A percentile compares a stretch with the other conserved stretches of the same genome.
phyloP scores from a whole-genome alignment of 345 rosid species.

The sweet orange (Citrus sinensis) region DNA sequence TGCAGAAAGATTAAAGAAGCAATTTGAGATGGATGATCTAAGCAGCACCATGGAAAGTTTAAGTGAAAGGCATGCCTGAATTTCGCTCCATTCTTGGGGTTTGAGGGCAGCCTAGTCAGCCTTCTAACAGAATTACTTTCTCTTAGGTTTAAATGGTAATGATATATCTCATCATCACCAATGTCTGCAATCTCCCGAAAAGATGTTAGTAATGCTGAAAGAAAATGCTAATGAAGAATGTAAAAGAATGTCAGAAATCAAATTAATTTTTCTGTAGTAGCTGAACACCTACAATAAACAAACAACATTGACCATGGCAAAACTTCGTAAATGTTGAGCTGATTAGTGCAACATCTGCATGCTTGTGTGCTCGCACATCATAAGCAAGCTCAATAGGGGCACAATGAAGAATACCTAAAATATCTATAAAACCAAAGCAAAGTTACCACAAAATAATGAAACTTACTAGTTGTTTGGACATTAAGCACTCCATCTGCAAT shows the following conservation, averaged over 20 bases:
- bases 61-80: constrained; percentile 54
- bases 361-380: background rate
- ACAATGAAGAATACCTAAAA: background rate
- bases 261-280: background rate
- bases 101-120: constrained; percentile 64
- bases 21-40: constrained; percentile 1
- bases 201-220: background rate
- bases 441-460: background rate
- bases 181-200: constrained; percentile 39
- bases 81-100: constrained; percentile 59
- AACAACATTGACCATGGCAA: background rate
- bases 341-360: background rate
- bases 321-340: background rate
- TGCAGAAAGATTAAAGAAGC: constrained; percentile 13
- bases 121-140: constrained; percentile 35
- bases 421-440: background rate
- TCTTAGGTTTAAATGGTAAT: constrained; percentile 56
- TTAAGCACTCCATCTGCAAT: constrained; percentile 78
- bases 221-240: background rate
- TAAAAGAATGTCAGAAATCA: background rate
- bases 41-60: background rate
- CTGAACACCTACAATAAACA: background rate
- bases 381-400: background rate
- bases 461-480: constrained; percentile 73
- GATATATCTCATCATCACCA: constrained; percentile 51